phyloP scores from a whole-genome alignment of 2,329 filamentous ascomycete genomes.

The Biscogniauxia marginata region DNA sequence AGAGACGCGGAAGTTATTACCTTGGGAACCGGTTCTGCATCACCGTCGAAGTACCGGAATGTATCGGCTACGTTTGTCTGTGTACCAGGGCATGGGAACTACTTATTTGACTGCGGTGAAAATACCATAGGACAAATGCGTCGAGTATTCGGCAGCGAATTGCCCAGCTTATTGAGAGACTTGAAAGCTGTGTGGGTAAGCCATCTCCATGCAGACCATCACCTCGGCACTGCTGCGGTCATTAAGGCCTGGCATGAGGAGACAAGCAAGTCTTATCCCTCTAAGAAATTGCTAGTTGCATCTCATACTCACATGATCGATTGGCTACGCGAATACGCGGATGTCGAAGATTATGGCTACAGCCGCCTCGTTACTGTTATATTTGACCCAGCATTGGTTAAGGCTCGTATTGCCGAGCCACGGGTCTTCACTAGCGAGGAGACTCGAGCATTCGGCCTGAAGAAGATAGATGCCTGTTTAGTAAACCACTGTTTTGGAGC shows the following conservation, averaged over 20 bases:
- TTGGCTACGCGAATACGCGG: slow-evolving; percentile 77
- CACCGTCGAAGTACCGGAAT: slow-evolving; percentile 92
- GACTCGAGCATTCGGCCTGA: slow-evolving; percentile 59
- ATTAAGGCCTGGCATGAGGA: slow-evolving; percentile 76
- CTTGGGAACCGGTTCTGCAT: slow-evolving; percentile 85
- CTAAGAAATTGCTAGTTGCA: slow-evolving; percentile 59
- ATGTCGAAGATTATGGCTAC: slow-evolving; percentile 75
- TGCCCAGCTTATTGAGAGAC: slow-evolving; percentile 73
- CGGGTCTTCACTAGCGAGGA: slow-evolving; percentile 36
- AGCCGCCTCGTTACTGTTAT: slow-evolving; percentile 39
- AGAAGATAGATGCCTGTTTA: slow-evolving; percentile 61
- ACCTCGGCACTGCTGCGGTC: slow-evolving; percentile 80
- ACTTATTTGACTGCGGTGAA: slow-evolving; percentile 89
- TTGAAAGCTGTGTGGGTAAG: slow-evolving; percentile 88
- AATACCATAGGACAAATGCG: slow-evolving; percentile 85
- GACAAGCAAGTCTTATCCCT: slow-evolving; percentile 36
- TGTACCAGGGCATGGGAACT: slow-evolving; percentile 82
- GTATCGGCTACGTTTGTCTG: slow-evolving; percentile 85
- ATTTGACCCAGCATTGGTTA: slow-evolving; percentile 3
- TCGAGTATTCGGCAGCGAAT: slow-evolving; percentile 65
- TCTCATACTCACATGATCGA: slow-evolving; percentile 69
- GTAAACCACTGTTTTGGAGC: slow-evolving; percentile 81
- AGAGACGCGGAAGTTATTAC: slow-evolving; percentile 80
- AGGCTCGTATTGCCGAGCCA: slow-evolving; percentile 22
- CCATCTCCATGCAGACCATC: slow-evolving; percentile 94